Conservation (phyloP, 2,329 filamentous ascomycete genomes). For the Sclerotinia subarctica region DNA sequence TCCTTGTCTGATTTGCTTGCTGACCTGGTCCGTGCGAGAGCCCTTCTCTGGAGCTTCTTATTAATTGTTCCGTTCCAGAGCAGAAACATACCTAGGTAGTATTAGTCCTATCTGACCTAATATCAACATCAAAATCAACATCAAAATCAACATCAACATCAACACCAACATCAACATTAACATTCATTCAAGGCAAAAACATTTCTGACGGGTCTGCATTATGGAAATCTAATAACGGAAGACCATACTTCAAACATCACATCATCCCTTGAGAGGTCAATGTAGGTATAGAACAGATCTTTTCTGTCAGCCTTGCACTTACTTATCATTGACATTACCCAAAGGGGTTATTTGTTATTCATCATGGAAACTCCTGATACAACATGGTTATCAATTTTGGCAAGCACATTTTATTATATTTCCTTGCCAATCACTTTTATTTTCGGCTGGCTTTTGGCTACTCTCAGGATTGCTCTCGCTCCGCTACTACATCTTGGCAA, state of each 20-base stretch:
- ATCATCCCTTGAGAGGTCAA: background rate
- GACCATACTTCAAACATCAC: background rate
- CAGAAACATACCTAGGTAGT: too few species aligned
- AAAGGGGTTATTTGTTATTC: background rate
- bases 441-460: slow-evolving; percentile 24
- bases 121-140: background rate
- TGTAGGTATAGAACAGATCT: background rate
- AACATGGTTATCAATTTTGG: slow-evolving; percentile 27
- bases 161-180: background rate
- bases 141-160: too few species aligned
- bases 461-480: slow-evolving; percentile 28
- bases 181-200: background rate
- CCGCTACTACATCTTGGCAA: slow-evolving; percentile 33
- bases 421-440: slow-evolving; percentile 30
- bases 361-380: slow-evolving; percentile 23
- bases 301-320: background rate
- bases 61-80: background rate
- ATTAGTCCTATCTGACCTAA: background rate
- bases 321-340: background rate
- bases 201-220: too few species aligned
- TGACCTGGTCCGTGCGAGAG: background rate
- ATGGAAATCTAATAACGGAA: background rate
- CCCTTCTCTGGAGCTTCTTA: too few species aligned
- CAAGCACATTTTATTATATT: slow-evolving; percentile 29
- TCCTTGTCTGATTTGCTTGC: slow-evolving; percentile 8